Evolutionary conservation across 768 basidiomycete genomes (phyloP).

Genomic region (Boletus rufocinnamomeus): DNA sequence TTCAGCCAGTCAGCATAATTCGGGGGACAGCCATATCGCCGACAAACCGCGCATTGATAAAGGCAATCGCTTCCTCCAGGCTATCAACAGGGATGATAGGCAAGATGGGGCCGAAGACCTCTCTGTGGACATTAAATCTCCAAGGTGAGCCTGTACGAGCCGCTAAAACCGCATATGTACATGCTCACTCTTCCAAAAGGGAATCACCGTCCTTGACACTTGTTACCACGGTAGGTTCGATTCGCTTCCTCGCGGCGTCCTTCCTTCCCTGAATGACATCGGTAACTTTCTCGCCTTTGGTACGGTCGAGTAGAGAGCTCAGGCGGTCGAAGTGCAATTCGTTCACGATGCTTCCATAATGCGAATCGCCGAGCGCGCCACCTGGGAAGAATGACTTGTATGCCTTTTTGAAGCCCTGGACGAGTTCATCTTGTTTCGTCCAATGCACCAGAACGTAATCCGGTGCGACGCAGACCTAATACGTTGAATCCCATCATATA

Average conservation of each 20-base stretch:
- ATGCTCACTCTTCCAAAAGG: slow-evolving; percentile 56
- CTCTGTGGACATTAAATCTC: slow-evolving; percentile 42
- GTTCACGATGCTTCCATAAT: slow-evolving; percentile 55
- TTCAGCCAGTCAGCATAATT: slow-evolving; percentile 8
- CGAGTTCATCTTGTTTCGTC: slow-evolving; percentile 47
- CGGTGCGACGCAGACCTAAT: slow-evolving; percentile 43
- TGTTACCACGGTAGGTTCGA: slow-evolving; percentile 63
- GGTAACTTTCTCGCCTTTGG: slow-evolving; percentile 56
- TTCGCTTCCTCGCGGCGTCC: slow-evolving; percentile 39
- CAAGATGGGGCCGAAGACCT: slow-evolving; percentile 73
- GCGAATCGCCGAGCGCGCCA: slow-evolving; percentile 45
- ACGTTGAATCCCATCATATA: not conserved
- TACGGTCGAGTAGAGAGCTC: slow-evolving; percentile 49
- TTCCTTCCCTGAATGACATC: slow-evolving; percentile 47
- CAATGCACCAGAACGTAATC: slow-evolving; percentile 48
- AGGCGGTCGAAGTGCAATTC: slow-evolving; percentile 56
- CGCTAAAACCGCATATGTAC: not conserved
- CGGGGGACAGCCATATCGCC: not conserved
- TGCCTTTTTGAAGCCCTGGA: slow-evolving; percentile 45
- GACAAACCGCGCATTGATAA: slow-evolving; percentile 53
- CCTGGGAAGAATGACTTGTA: slow-evolving; percentile 55
- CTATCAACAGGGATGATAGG: slow-evolving; percentile 60
- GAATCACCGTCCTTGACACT: slow-evolving; percentile 56
- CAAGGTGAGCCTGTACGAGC: not conserved
- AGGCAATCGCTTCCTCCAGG: slow-evolving; percentile 56